Base-by-base conservation (phyloP, 352 stramenopile genomes). In the Pythium phragmitis region DNA sequence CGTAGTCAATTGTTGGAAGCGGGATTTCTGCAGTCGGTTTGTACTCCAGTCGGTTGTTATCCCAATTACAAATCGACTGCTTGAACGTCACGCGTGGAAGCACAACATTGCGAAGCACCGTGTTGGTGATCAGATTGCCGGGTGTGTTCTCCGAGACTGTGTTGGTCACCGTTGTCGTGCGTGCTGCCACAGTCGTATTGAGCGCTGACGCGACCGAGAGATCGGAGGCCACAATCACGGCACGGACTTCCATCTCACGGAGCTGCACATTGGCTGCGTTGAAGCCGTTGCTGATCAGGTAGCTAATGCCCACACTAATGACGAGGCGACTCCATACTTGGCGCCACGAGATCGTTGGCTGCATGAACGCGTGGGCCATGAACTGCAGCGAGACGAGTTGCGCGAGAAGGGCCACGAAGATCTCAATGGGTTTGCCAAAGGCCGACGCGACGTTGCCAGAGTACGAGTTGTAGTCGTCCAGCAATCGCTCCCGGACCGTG, bases 391-490 rank as follows among this genome's bases (percentile, higher is more conserved):
- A 11, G 4, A 51, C 6, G 4, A 67, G 16, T 1, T 63, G 45
- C 37, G 55, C 39, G 9, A 55, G 16, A 17, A 68, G 48, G 7
- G 19, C 26, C 8, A 63, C 19, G 33, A 73, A 58, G 16, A 59
- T 23, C 26, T 66, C 60, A 23, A 73, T 14, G 9, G 61, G 67
- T 26, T 62, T 69, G n/a, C 23, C 50, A 11, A 63, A 43, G 11
- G 52, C n/a, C 5, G 67, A 69, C 19, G 60, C 55, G 13, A 73
- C 21, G 45, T 63, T 73, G 41, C 55, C 60, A 1, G 28, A 45
- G 56, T 63, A 65, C 49, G 60, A 69, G 61, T 59, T 19, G 45
- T 73, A 69, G 61, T 59, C 17, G 45, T 73, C 50, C 2, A 73
- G 62, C 12, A 73, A 51, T 30, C 51, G 5, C 6, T 50, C 60